phyloP scores from a whole-genome alignment of 164 flowering plant species.

The Magnolia officinalis region DNA sequence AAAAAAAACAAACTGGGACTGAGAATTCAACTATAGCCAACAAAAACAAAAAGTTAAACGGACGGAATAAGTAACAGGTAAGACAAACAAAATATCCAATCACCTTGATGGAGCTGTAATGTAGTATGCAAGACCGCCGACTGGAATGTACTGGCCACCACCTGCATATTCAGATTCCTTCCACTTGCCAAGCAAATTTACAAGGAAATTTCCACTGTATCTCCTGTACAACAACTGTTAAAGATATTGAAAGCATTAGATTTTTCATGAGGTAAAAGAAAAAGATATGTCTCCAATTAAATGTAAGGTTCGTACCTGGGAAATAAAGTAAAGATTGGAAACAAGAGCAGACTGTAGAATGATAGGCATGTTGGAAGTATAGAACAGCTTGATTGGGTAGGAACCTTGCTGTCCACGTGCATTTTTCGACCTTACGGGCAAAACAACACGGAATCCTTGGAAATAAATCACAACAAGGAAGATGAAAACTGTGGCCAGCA shows the following conservation, averaged over 20 bases:
- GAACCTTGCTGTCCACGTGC: conserved; percentile 59
- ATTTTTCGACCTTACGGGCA: conserved; percentile 52
- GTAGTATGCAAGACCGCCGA: conserved; percentile 55
- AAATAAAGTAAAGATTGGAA: conserved; percentile 50
- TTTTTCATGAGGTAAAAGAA: neutral
- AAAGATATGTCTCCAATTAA: neutral
- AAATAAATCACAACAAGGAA: conserved; percentile 48
- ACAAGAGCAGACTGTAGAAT: conserved; percentile 59
- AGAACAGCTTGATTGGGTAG: conserved; percentile 54
- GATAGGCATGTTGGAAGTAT: conserved; percentile 60
- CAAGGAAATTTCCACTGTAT: conserved; percentile 51
- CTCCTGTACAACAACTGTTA: conserved; percentile 45
- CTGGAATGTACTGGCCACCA: conserved; percentile 47
- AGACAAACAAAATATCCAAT: neutral
- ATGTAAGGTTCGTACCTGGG: conserved; percentile 32
- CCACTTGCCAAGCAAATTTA: conserved; percentile 51
- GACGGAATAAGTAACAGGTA: no score
- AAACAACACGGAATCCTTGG: conserved; percentile 54
- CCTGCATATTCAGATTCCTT: conserved; percentile 49
- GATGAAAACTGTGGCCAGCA: conserved; percentile 43
- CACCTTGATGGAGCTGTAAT: conserved; percentile 57
- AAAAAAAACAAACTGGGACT: neutral
- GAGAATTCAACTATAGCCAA: neutral
- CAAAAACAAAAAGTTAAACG: neutral
- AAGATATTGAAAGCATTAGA: neutral